Conservation (phyloP, 306 rosid genomes). For the Cucurbita maxima region DNA sequence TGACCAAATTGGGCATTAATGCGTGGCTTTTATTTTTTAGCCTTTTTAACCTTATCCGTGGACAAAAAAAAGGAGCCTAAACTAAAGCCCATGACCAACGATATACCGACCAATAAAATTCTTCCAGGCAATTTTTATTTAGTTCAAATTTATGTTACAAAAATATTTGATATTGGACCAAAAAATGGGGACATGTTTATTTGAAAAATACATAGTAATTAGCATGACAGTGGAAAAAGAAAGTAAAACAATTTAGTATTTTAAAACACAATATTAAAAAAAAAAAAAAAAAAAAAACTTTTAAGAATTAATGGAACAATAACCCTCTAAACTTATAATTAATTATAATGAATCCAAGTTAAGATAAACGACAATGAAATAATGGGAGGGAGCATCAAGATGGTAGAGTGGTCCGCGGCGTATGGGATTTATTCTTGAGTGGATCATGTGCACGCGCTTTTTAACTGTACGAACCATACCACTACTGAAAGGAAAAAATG, state of each 20-base stretch:
- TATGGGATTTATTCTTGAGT: background rate
- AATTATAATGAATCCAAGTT: too few relatives aligned
- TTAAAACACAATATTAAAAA: too few relatives aligned
- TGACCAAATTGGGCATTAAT: background rate
- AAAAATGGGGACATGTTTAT: too few relatives aligned
- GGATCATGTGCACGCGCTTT: slow-evolving; percentile 3
- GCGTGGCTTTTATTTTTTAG: background rate
- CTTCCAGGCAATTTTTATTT: background rate
- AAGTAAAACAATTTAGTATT: too few relatives aligned
- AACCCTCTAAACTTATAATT: too few relatives aligned
- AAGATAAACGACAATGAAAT: background rate
- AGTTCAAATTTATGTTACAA: too few relatives aligned
- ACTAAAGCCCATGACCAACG: background rate
- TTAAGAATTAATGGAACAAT: too few relatives aligned
- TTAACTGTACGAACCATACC: background rate
- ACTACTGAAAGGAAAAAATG: background rate
- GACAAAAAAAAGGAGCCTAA: background rate
- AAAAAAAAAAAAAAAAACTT: too few relatives aligned
- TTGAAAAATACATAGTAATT: too few relatives aligned
- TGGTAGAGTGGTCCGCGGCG: background rate
- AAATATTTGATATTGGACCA: too few relatives aligned
- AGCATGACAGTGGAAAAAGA: too few relatives aligned
- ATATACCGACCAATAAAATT: background rate
- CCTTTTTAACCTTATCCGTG: background rate
- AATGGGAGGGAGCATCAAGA: background rate